phyloP scores from a whole-genome alignment of 371 early-diverging fungal genomes.

The Mycotypha africana region DNA sequence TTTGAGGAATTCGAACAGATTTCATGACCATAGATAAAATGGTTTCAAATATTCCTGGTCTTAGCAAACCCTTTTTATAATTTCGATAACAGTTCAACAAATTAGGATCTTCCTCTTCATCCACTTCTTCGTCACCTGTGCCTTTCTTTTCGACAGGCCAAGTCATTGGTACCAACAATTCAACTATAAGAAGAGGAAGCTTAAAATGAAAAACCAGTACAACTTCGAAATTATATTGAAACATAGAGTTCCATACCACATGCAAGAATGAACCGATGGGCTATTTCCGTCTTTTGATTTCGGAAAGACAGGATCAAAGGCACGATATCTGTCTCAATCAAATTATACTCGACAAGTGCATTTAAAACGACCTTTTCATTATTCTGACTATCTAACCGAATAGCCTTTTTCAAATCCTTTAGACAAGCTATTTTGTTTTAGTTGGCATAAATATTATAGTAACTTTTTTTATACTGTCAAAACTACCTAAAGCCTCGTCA shows the following conservation, averaged over 20 bases:
- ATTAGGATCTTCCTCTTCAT: slow-evolving; percentile 44
- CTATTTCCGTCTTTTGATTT: slow-evolving; percentile 29
- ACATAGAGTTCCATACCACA: too few relatives aligned
- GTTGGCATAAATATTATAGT: not conserved
- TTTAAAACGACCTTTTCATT: slow-evolving; percentile 57
- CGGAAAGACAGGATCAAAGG: slow-evolving; percentile 66
- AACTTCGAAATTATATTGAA: too few relatives aligned
- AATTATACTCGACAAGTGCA: slow-evolving; percentile 66
- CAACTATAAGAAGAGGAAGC: slow-evolving; percentile 54
- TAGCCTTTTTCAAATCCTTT: slow-evolving; percentile 55
- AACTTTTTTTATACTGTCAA: not conserved
- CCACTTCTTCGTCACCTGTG: slow-evolving; percentile 30
- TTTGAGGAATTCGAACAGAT: slow-evolving; percentile 46
- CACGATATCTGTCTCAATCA: slow-evolving; percentile 71
- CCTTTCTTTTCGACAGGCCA: slow-evolving; percentile 44
- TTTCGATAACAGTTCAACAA: slow-evolving; percentile 50
- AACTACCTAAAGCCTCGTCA: slow-evolving; percentile 72
- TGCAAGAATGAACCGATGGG: slow-evolving; percentile 50
- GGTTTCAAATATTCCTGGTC: slow-evolving; percentile 46
- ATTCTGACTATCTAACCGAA: slow-evolving; percentile 65
- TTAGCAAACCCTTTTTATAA: slow-evolving; percentile 69
- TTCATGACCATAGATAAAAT: slow-evolving; percentile 40
- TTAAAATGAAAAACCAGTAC: too few relatives aligned
- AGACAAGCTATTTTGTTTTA: slow-evolving; percentile 16
- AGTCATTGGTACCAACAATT: slow-evolving; percentile 73